phyloP scores from a whole-genome alignment of 2,329 filamentous ascomycete species.

The Polytolypa hystricis region DNA sequence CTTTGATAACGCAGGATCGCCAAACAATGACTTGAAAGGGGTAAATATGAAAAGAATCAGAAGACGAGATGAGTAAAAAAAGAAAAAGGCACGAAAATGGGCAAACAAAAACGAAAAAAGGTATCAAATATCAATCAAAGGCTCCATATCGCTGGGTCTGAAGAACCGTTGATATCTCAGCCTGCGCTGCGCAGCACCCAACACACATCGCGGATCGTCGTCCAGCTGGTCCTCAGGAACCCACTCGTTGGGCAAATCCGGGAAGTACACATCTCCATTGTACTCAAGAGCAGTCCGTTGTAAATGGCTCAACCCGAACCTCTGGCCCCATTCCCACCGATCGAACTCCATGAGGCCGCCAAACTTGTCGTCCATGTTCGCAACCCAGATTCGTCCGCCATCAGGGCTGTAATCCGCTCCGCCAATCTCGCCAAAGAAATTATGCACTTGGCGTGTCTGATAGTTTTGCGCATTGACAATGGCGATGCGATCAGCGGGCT shows the following conservation, averaged over 20 bases:
- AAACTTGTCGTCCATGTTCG: constrained; percentile 33
- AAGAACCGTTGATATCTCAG: constrained; percentile 26
- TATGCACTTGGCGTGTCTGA: constrained; percentile 31
- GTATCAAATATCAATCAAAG: too few relatives aligned
- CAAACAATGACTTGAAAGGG: too few relatives aligned
- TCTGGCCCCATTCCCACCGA: constrained; percentile 26
- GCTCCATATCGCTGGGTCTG: too few relatives aligned
- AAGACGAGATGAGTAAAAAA: too few relatives aligned
- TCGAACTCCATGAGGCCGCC: constrained; percentile 37
- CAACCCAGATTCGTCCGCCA: constrained; percentile 32
- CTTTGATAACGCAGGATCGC: too few relatives aligned
- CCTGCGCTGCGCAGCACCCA: constrained; percentile 24
- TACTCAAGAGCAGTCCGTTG: constrained; percentile 9
- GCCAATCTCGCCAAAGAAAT: constrained; percentile 37
- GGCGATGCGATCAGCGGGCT: constrained; percentile 34
- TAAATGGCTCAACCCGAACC: constrained; percentile 18
- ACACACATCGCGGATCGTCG: constrained; percentile 25
- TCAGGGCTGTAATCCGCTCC: constrained; percentile 34
- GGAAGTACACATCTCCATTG: constrained; percentile 13
- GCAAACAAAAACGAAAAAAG: too few relatives aligned
- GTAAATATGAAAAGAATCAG: too few relatives aligned
- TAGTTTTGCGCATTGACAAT: constrained; percentile 35
- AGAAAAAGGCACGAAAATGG: too few relatives aligned
- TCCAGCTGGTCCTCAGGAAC: constrained; percentile 23
- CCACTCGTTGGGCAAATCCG: constrained; percentile 30